These are phyloP conservation scores for Pyrenopolyporus hunteri DNA, from an alignment of 495 filamentous ascomycete species.

Conservation along the genomic window DNA sequence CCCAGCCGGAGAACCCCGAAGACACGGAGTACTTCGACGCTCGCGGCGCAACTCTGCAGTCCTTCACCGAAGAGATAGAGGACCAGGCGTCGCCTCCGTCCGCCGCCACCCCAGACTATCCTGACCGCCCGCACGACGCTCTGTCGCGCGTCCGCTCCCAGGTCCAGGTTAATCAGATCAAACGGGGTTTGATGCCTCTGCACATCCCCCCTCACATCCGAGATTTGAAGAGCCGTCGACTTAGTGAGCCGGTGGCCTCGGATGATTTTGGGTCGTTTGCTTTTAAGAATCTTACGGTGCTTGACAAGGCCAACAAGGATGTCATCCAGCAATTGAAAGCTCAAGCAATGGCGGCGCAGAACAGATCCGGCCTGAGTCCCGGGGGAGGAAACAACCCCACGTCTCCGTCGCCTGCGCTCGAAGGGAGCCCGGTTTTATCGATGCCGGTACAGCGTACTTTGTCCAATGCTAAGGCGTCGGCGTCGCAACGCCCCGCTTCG, in stretches of 20 bases:
- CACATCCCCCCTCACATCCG: slow-evolving; percentile 97
- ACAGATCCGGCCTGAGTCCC: slow-evolving; percentile 51
- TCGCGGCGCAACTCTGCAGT: slow-evolving; percentile 85
- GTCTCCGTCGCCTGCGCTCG: slow-evolving; percentile 67
- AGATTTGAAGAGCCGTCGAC: slow-evolving; percentile 79
- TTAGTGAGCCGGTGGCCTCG: slow-evolving; percentile 85
- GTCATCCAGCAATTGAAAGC: slow-evolving; percentile 94
- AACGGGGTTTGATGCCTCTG: slow-evolving; percentile 89
- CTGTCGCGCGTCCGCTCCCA: slow-evolving; percentile 87
- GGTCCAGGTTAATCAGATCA: slow-evolving; percentile 68
- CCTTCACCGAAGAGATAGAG: slow-evolving; percentile 91
- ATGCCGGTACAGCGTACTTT: slow-evolving; percentile 80
- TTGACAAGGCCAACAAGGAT: slow-evolving; percentile 98
- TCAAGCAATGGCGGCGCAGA: slow-evolving; percentile 77
- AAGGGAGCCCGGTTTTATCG: slow-evolving; percentile 83
- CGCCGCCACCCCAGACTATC: slow-evolving; percentile 69
- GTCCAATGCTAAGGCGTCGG: slow-evolving; percentile 69
- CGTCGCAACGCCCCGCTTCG: slow-evolving; percentile 77
- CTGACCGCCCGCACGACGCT: slow-evolving; percentile 91
- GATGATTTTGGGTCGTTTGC: slow-evolving; percentile 97
- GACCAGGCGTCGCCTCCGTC: slow-evolving; percentile 79
- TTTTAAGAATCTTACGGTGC: slow-evolving; percentile 95
- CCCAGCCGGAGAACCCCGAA: slow-evolving; percentile 88
- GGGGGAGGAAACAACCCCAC: slow-evolving; percentile 47
- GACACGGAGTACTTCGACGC: slow-evolving; percentile 98